A percentile compares a stretch with the other conserved stretches of the same genome.
Conservation (phyloP, 1,284 basidiomycete genomes). For the Termitomyces sp. region DNA sequence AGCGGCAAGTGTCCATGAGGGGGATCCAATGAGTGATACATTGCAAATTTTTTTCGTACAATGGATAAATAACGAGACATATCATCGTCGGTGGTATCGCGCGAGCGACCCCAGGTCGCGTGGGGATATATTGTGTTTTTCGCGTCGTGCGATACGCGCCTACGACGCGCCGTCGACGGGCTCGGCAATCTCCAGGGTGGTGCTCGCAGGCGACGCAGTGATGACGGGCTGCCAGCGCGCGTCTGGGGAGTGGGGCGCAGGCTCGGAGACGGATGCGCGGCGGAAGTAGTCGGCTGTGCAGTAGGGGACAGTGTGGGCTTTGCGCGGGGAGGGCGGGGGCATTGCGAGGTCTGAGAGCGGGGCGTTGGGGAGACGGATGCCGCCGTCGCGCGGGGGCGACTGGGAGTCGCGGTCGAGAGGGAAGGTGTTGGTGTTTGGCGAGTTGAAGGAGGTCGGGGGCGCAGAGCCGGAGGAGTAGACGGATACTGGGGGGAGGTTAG, state of each 20-base stretch:
- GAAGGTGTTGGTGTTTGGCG: conserved; percentile 50
- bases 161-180: neutral
- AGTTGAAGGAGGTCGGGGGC: conserved; percentile 62
- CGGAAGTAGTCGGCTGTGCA: conserved; percentile 7
- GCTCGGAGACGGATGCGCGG: neutral
- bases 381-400: conserved; percentile 55
- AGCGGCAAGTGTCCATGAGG: no score
- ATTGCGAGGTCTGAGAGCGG: conserved; percentile 46
- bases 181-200: neutral
- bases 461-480: conserved; percentile 59
- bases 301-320: conserved; percentile 36
- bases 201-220: conserved; percentile 8
- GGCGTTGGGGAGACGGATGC: conserved; percentile 66
- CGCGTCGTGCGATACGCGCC: no score
- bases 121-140: no score
- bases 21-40: no score
- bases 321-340: conserved; percentile 35
- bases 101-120: no score
- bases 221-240: conserved; percentile 10
- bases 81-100: no score
- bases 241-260: neutral
- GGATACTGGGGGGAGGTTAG: conserved; percentile 42
- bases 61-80: no score
- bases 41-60: no score
- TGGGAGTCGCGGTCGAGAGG: conserved; percentile 55